Evolutionary conservation across 192 early-diverging fungal genomes (phyloP).

Genomic region (Entomortierella chlamydospora): DNA sequence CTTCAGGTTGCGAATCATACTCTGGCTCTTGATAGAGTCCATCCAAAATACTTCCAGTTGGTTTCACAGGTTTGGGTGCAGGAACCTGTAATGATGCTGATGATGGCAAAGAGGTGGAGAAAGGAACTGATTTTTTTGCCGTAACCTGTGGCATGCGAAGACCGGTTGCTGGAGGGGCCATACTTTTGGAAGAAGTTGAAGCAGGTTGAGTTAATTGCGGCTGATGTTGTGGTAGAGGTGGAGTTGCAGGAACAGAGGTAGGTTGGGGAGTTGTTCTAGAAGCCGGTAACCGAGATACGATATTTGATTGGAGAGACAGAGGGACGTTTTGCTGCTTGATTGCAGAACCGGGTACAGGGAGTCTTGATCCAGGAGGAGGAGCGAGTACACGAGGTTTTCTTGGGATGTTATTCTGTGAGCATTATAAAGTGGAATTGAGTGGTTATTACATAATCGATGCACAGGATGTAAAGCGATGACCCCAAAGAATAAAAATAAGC

Average conservation of each 20-base stretch:
- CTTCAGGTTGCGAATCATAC: slow-evolving; percentile 30
- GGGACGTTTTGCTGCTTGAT: slow-evolving; percentile 19
- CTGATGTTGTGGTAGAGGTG: not conserved
- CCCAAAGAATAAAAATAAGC: not conserved
- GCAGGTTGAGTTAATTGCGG: not conserved
- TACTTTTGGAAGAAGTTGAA: not conserved
- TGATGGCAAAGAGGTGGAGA: not conserved
- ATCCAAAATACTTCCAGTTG: slow-evolving; percentile 35
- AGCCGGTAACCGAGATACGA: slow-evolving; percentile 11
- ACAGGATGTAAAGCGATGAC: too few species aligned
- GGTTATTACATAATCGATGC: slow-evolving; percentile 3
- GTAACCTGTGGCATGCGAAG: slow-evolving; percentile 29
- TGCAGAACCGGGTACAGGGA: slow-evolving; percentile 31
- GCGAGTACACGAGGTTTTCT: slow-evolving; percentile 39
- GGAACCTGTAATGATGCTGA: not conserved
- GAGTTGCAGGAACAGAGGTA: not conserved
- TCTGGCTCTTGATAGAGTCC: slow-evolving; percentile 30
- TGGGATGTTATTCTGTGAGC: slow-evolving; percentile 45
- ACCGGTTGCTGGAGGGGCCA: slow-evolving; percentile 4
- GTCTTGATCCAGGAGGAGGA: slow-evolving; percentile 38
- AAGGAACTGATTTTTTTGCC: slow-evolving; percentile 3
- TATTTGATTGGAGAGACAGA: slow-evolving; percentile 25
- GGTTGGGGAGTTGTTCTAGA: not conserved
- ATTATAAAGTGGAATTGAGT: not conserved
- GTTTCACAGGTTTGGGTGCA: not conserved